Percentiles rank a stretch among this genome's conserved stretches.
Evolutionary conservation across 805 yeast species (phyloP).

Genomic region (Middelhovenomyces tepae): DNA sequence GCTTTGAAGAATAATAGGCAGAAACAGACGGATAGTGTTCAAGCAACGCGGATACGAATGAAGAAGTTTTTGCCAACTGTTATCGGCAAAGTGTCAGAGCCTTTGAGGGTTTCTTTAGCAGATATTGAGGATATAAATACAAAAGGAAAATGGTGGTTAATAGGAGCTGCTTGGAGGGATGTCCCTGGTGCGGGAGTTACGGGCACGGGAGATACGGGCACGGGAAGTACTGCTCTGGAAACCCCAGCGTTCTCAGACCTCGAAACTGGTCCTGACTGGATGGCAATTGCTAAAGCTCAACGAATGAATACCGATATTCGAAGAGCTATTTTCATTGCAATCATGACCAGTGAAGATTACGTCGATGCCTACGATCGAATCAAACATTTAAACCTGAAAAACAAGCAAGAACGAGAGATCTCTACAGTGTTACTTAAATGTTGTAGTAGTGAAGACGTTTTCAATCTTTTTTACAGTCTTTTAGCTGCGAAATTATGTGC

Average conservation of each 20-base stretch:
- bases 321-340: slow-evolving; percentile 84
- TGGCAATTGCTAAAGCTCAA: slow-evolving; percentile 73
- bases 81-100: slow-evolving; percentile 44
- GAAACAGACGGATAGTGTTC: slow-evolving; percentile 46
- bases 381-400: slow-evolving; percentile 70
- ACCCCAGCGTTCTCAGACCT: too few relatives aligned
- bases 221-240: slow-evolving; percentile 55
- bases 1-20: slow-evolving; percentile 81
- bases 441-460: slow-evolving; percentile 68
- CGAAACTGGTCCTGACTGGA: slow-evolving; percentile 86
- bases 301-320: slow-evolving; percentile 95
- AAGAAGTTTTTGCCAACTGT: slow-evolving; percentile 55
- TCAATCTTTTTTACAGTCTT: slow-evolving; percentile 83
- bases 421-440: slow-evolving; percentile 83
- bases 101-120: slow-evolving; percentile 72
- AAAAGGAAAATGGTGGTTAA: slow-evolving; percentile 98
- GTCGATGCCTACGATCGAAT: slow-evolving; percentile 77
- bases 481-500: slow-evolving; percentile 72
- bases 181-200: slow-evolving; percentile 22
- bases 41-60: slow-evolving; percentile 46
- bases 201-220: slow-evolving; percentile 28
- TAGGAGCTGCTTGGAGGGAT: slow-evolving; percentile 97
- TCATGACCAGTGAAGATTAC: slow-evolving; percentile 92
- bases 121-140: slow-evolving; percentile 73
- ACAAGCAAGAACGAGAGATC: slow-evolving; percentile 75